Percentiles rank a stretch among this genome's conserved stretches.
Evolutionary conservation across 1,284 basidiomycete species (phyloP).

Genomic region (Omphalotus olearius): DNA sequence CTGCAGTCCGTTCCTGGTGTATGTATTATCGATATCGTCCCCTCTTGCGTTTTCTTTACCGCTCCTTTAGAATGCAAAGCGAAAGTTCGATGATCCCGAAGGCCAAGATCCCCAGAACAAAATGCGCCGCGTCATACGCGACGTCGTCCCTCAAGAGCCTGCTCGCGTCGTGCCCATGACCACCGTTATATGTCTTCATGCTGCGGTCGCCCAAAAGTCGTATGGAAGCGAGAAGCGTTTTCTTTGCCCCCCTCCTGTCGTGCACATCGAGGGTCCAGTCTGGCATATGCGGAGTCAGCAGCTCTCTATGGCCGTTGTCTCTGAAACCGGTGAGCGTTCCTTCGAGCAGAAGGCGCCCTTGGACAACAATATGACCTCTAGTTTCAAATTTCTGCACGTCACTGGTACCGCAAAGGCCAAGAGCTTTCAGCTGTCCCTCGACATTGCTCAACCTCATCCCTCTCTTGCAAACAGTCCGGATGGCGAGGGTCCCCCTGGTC

Average conservation of each 20-base stretch:
- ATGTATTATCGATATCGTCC: slow-evolving; percentile 15
- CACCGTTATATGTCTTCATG: slow-evolving; percentile 83
- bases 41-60: slow-evolving; percentile 5
- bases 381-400: slow-evolving; percentile 89
- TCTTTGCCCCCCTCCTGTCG: slow-evolving; percentile 84
- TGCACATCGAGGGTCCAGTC: slow-evolving; percentile 82
- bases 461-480: slow-evolving; percentile 43
- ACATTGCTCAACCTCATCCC: slow-evolving; percentile 68
- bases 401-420: slow-evolving; percentile 86
- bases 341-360: slow-evolving; percentile 79
- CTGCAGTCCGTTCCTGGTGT: slow-evolving; percentile 26
- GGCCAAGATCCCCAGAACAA: slow-evolving; percentile 70
- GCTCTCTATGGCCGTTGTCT: slow-evolving; percentile 81
- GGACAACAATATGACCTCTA: slow-evolving; percentile 77
- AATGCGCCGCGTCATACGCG: slow-evolving; percentile 76
- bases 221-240: slow-evolving; percentile 92
- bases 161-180: slow-evolving; percentile 78
- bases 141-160: slow-evolving; percentile 70
- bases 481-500: slow-evolving; percentile 51
- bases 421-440: slow-evolving; percentile 82
- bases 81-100: slow-evolving; percentile 68
- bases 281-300: slow-evolving; percentile 78
- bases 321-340: slow-evolving; percentile 77
- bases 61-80: slow-evolving; percentile 46
- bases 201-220: slow-evolving; percentile 88